phyloP scores from a whole-genome alignment of 371 early-diverging fungal species.

The Mucor circinelloides region DNA sequence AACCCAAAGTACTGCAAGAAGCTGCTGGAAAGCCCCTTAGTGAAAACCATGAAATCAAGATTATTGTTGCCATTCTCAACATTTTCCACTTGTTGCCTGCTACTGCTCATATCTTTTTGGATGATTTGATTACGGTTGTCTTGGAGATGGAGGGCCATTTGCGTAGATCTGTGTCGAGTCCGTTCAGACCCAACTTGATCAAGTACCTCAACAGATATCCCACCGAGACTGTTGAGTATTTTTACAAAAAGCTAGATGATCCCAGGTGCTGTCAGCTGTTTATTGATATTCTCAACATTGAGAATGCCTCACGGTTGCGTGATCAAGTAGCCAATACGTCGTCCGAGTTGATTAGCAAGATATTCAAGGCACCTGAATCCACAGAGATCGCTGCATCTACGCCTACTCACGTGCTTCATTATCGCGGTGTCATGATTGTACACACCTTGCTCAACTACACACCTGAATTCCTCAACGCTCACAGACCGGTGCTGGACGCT shows the following conservation, averaged over 20 bases:
- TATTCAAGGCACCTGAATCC: slow-evolving; percentile 40
- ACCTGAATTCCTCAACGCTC: slow-evolving; percentile 62
- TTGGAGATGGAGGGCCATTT: slow-evolving; percentile 83
- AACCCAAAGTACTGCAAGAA: slow-evolving; percentile 79
- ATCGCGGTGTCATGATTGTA: slow-evolving; percentile 70
- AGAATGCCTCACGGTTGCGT: slow-evolving; percentile 71
- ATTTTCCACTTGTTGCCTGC: slow-evolving; percentile 93
- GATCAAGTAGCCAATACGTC: slow-evolving; percentile 68
- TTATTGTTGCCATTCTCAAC: slow-evolving; percentile 92
- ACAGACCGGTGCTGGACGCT: slow-evolving; percentile 52
- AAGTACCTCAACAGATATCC: slow-evolving; percentile 89
- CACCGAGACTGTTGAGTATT: slow-evolving; percentile 83
- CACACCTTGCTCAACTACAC: slow-evolving; percentile 58
- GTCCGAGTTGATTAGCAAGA: slow-evolving; percentile 57
- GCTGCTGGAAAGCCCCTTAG: slow-evolving; percentile 79
- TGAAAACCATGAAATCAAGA: slow-evolving; percentile 89
- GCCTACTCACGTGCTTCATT: slow-evolving; percentile 30
- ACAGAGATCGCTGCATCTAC: slow-evolving; percentile 19
- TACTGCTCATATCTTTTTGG: slow-evolving; percentile 90
- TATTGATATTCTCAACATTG: slow-evolving; percentile 63
- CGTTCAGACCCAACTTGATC: slow-evolving; percentile 90
- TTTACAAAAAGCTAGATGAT: slow-evolving; percentile 73
- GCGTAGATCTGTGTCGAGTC: slow-evolving; percentile 84
- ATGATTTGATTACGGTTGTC: slow-evolving; percentile 84
- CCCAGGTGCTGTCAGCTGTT: slow-evolving; percentile 69